A percentile compares a stretch with the other conserved stretches of the same genome.
Conservation (phyloP, 2,329 filamentous ascomycete species). For the Exophiala calicioides region DNA sequence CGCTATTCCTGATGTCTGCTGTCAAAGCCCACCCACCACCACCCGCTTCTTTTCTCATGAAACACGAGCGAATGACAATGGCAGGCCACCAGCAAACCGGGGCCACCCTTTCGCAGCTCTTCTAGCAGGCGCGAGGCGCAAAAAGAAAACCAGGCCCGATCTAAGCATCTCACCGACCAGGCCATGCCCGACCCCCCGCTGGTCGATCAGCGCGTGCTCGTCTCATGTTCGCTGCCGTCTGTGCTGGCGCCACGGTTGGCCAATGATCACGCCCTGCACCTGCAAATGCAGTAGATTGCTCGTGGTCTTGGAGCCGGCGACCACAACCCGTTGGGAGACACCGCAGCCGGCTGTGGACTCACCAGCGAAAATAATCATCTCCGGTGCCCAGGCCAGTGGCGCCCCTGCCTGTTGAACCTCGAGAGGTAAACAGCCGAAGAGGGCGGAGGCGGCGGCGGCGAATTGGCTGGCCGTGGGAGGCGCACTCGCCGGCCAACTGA, state of each 20-base stretch:
- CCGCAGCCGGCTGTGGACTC: slow-evolving; percentile 11
- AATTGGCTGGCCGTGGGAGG: slow-evolving; percentile 10
- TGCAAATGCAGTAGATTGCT: slow-evolving; percentile 3
- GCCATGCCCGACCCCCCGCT: slow-evolving; percentile 21
- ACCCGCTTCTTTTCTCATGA: slow-evolving; percentile 15
- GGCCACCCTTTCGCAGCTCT: slow-evolving; percentile 16
- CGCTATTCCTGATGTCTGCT: slow-evolving; percentile 18
- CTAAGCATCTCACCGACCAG: slow-evolving; percentile 22
- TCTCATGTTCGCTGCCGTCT: slow-evolving; percentile 26
- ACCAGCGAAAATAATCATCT: too few species aligned
- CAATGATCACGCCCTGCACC: slow-evolving; percentile 17
- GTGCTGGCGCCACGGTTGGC: slow-evolving; percentile 20
- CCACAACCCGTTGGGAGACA: slow-evolving; percentile 8
- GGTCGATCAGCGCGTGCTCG: slow-evolving; percentile 19
- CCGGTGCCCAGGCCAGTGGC: too few species aligned
- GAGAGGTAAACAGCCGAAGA: slow-evolving; percentile 8
- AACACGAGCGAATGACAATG: slow-evolving; percentile 24
- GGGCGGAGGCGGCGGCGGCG: slow-evolving; percentile 11
- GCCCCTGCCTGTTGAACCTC: too few species aligned
- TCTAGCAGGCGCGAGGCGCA: slow-evolving; percentile 23
- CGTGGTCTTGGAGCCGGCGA: neutral
- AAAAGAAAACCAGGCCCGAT: slow-evolving; percentile 28
- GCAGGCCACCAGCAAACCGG: slow-evolving; percentile 6
- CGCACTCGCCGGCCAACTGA: slow-evolving; percentile 10
- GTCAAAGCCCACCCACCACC: slow-evolving; percentile 13